Evolutionary conservation across 768 basidiomycete genomes (phyloP).

Genomic region (Boletus vermiculosoides): DNA sequence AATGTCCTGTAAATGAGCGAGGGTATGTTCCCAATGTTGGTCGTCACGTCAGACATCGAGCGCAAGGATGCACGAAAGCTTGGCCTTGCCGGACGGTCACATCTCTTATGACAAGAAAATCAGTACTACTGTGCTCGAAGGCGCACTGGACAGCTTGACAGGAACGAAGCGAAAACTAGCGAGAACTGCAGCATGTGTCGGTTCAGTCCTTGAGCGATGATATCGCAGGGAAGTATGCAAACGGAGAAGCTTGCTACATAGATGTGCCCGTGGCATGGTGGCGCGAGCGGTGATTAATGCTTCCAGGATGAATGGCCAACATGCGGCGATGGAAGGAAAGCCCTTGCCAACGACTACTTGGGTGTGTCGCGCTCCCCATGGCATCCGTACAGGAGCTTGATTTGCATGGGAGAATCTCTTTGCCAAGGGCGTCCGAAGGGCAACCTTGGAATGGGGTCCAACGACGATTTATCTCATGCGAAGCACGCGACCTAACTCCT

Average conservation of each 20-base stretch:
- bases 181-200: slow-evolving; percentile 12
- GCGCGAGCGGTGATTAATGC: slow-evolving; percentile 32
- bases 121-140: slow-evolving; percentile 2
- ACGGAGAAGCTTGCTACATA: slow-evolving; percentile 22
- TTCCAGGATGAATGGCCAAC: slow-evolving; percentile 26
- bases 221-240: slow-evolving; percentile 25
- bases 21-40: background rate
- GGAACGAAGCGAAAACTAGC: slow-evolving; percentile 15
- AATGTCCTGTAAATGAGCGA: background rate
- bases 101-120: slow-evolving; percentile 2
- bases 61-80: background rate
- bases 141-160: slow-evolving; percentile 10
- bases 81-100: background rate
- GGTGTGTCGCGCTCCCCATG: slow-evolving; percentile 4
- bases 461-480: slow-evolving; percentile 15
- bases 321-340: slow-evolving; percentile 24
- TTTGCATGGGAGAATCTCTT: slow-evolving; percentile 30
- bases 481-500: slow-evolving; percentile 19
- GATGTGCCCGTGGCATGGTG: slow-evolving; percentile 25
- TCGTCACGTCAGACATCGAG: background rate
- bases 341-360: slow-evolving; percentile 13
- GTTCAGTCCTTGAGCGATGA: slow-evolving; percentile 23
- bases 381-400: slow-evolving; percentile 15
- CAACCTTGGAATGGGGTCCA: slow-evolving; percentile 7
- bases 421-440: slow-evolving; percentile 1